Percentiles rank a stretch among this genome's conserved stretches.
Conservation (phyloP, 1,139 yeast genomes). For the Pichia sp. region DNA sequence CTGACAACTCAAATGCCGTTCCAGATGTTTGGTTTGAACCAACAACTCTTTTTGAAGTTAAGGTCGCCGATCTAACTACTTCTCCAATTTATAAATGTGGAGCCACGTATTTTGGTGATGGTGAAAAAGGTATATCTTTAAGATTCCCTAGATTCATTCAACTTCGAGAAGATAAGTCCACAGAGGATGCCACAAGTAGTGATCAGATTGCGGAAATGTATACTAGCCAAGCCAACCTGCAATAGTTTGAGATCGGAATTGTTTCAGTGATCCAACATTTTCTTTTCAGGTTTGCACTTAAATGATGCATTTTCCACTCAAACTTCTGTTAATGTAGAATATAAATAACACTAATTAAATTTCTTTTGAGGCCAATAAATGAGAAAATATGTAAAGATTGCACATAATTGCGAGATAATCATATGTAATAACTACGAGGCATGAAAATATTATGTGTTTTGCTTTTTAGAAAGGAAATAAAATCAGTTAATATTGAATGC, state of each 20-base stretch:
- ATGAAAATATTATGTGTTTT: too few species aligned
- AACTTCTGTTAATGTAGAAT: neutral
- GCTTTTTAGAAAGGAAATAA: too few species aligned
- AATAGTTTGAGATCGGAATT: constrained; percentile 8
- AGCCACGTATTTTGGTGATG: constrained; percentile 51
- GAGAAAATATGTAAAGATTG: too few species aligned
- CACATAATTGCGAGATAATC: too few species aligned
- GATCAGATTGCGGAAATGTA: constrained; percentile 89
- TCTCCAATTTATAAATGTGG: constrained; percentile 94
- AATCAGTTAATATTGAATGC: too few species aligned
- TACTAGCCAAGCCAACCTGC: constrained; percentile 52
- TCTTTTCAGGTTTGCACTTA: neutral
- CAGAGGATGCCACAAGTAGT: constrained; percentile 86
- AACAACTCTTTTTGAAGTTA: constrained; percentile 73
- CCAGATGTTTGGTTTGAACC: constrained; percentile 99
- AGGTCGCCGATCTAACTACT: constrained; percentile 88
- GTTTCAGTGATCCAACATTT: neutral
- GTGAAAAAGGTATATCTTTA: constrained; percentile 69
- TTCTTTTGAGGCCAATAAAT: too few species aligned
- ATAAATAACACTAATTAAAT: too few species aligned
- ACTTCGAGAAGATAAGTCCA: constrained; percentile 77
- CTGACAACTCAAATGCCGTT: constrained; percentile 47
- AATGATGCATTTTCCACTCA: neutral
- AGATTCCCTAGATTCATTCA: constrained; percentile 88
- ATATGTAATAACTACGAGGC: too few species aligned